Evolutionary conservation across 768 basidiomycete genomes (phyloP).

Genomic region (Hypholoma fasciculare): DNA sequence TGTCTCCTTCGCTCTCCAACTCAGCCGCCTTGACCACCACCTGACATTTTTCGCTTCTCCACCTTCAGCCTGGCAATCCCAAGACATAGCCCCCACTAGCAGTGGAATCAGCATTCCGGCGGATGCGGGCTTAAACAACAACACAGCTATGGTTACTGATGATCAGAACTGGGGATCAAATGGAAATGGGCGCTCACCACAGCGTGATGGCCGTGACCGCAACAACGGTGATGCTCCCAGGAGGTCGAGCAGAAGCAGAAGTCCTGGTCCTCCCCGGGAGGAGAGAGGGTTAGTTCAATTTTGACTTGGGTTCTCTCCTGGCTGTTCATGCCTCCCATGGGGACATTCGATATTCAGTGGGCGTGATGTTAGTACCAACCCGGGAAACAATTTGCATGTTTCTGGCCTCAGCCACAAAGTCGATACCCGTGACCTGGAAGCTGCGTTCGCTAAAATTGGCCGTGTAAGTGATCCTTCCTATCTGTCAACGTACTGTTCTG

Average conservation of each 20-base stretch:
- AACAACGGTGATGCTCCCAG: conserved; percentile 52
- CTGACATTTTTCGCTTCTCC: conserved; percentile 36
- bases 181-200: conserved; percentile 42
- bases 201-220: conserved; percentile 32
- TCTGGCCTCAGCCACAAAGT: conserved; percentile 57
- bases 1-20: conserved; percentile 41
- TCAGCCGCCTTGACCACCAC: conserved; percentile 37
- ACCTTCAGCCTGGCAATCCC: conserved; percentile 77
- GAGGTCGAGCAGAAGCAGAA: conserved; percentile 78
- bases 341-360: conserved; percentile 18
- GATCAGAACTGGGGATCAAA: conserved; percentile 52
- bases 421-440: conserved; percentile 87
- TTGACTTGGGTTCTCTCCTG: conserved; percentile 16
- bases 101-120: conserved; percentile 73
- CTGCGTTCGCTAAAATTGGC: conserved; percentile 86
- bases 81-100: conserved; percentile 73
- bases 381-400: conserved; percentile 66
- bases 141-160: conserved; percentile 47
- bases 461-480: conserved; percentile 19
- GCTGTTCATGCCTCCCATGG: conserved; percentile 17
- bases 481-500: conserved; percentile 1
- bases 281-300: conserved; percentile 53
- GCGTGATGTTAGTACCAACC: conserved; percentile 52
- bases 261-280: conserved; percentile 54
- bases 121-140: conserved; percentile 41